Evolutionary conservation across 495 filamentous ascomycete species (phyloP).

Genomic region (Aspergillus taichungensis): DNA sequence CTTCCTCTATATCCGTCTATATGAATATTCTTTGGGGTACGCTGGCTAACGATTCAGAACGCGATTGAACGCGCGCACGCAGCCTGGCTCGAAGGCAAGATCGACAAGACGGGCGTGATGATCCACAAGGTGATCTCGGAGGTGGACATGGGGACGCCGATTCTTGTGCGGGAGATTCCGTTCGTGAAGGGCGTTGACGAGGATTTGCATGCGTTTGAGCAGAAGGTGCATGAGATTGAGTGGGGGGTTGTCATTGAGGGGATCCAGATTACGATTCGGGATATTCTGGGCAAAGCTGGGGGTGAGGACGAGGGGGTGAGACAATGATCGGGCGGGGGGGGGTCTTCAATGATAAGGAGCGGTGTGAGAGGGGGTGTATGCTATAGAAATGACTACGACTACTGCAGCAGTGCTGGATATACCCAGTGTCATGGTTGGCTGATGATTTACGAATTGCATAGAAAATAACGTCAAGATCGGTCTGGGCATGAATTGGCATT

Average conservation of each 20-base stretch:
- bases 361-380: conserved; percentile 1
- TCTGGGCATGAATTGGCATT: too few relatives aligned
- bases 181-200: conserved; percentile 55
- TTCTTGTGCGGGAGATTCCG: conserved; percentile 63
- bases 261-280: conserved; percentile 48
- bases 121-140: conserved; percentile 80
- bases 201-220: conserved; percentile 54
- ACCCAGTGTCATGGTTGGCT: too few relatives aligned
- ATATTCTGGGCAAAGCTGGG: too few relatives aligned
- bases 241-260: conserved; percentile 63
- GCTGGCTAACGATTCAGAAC: conserved; percentile 20
- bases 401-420: too few relatives aligned
- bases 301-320: conserved; percentile 21
- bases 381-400: too few relatives aligned
- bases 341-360: too few relatives aligned
- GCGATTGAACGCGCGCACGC: conserved; percentile 73
- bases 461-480: too few relatives aligned
- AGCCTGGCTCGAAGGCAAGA: conserved; percentile 61
- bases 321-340: background rate
- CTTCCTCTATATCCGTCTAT: too few relatives aligned
- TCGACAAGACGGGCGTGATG: conserved; percentile 85
- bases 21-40: background rate
- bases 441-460: too few relatives aligned
- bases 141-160: conserved; percentile 72
- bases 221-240: conserved; percentile 62